Evolutionary conservation across 257 asterid species (phyloP).

Genomic region (Nicotiana obtusifolia): DNA sequence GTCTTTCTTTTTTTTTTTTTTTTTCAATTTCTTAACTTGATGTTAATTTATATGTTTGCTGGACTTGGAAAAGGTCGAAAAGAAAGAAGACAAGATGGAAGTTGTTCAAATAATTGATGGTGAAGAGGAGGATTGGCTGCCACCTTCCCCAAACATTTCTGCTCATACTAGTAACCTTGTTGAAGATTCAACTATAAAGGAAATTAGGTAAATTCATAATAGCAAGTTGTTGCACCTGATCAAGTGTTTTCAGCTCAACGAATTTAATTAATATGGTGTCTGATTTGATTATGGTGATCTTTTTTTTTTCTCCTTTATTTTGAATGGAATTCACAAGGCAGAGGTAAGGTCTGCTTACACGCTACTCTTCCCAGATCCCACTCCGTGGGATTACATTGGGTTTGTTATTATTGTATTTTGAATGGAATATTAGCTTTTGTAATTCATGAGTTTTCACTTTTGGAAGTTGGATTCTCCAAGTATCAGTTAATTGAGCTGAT

Average conservation of each 20-base stretch:
- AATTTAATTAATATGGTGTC: background rate
- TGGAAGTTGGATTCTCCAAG: background rate
- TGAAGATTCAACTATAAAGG: constrained; percentile 73
- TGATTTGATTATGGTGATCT: background rate
- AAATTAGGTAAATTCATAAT: constrained; percentile 50
- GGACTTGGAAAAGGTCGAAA: constrained; percentile 32
- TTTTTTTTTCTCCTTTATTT: background rate
- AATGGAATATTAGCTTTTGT: background rate
- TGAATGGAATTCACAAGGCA: background rate
- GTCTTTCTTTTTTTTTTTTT: background rate
- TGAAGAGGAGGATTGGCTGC: constrained; percentile 86
- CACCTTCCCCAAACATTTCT: constrained; percentile 57
- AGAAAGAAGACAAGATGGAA: constrained; percentile 32
- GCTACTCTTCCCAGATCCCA: too few species aligned
- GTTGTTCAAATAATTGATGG: constrained; percentile 30
- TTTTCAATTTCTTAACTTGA: background rate
- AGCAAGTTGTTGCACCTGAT: too few species aligned
- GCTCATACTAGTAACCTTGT: constrained; percentile 15
- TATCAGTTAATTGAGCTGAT: background rate
- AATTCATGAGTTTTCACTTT: background rate
- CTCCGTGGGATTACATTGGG: too few species aligned
- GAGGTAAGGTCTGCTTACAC: too few species aligned
- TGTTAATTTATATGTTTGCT: constrained; percentile 5
- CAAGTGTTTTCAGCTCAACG: background rate
- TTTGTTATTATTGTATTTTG: background rate